Base-by-base conservation (phyloP, 2,329 filamentous ascomycete species). In the Verticillium nonalfalfae region DNA sequence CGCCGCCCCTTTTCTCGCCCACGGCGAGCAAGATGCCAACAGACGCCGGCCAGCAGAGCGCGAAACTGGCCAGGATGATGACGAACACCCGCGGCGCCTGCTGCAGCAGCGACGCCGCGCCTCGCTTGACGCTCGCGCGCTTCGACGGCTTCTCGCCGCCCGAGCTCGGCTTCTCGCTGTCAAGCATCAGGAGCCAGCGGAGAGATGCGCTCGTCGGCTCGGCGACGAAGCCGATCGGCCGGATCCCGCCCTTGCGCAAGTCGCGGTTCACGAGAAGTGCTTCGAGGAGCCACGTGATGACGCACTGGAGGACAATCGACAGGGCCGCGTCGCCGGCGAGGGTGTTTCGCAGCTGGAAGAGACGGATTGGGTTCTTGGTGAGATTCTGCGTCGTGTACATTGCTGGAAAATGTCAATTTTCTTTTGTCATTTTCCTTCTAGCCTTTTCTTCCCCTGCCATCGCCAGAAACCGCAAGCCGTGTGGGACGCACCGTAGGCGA, bases 221-320 rank as follows among this genome's bases (percentile, higher is more conserved):
- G 5, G 68, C 65, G 64, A 77, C 62, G 64, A 79, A 79, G 38
- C 79, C 79, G 35, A 83, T 76, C 33, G 82, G 76, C 62, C 79
- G 75, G 55, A 84, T 74, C 9, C 71, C 73, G 38, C 79, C 77
- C 38, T 71, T 71, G 26, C 69, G 72, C 21, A 85, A 70, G 69
- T 84, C 80, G 26, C 72, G 71, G 65, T 77, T 77, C 33, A 84
- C 80, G n/a, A 83, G 68, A 34, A 75, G 62, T 39, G 76, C 71
- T 67, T 83, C 79, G 52, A 81, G 71, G 58, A 81, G 70, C 81
- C 81, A 85, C 26, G 81, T 84, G 56, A 82, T 71, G 64, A 80
- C 68, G 65, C 73, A 77, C 68, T 84, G 81, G 58, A 83, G 59
- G 63, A 84, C 72, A 62, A 82, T 75, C n/a, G 81, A 84, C 50